Base-by-base conservation (phyloP, 2,329 filamentous ascomycete species). In the Phoma sp. region DNA sequence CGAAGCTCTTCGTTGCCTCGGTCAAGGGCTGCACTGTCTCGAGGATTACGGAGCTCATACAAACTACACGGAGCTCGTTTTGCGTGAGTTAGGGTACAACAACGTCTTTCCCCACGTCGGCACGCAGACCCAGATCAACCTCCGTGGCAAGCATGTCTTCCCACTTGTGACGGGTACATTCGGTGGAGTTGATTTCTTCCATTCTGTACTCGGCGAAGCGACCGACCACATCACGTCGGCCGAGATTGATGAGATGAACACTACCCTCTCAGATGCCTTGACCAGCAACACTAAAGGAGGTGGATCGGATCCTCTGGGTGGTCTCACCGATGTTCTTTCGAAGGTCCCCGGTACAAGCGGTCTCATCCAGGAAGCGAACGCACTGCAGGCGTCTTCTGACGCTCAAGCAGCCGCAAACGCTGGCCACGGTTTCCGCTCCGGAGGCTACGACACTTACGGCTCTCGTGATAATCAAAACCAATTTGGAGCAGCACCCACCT, bases 241-340 rank as follows among this genome's bases (percentile, higher is more conserved):
- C 5, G 79, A 81, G 48, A 72, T 81, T 40, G 75, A 80, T 33
- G 73, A 82, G 50, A 71, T 81, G 44, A 77, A 80, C 49, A 72
- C 71, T 14, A 73, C 78, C 2, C 70, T 81, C 13, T 69, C 72
- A 1, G 68, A 79, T 47, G 78, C 79, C 3, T 53, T 72, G 11
- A 62, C 61, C 1, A 65, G 61, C 36, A 69, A 69, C n/a, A 67
- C 52, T 0, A 71, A 68, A 43, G 64, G 68, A 33, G 66, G 71
- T 5, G 67, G 66, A 7, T 67, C 65, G 45, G 72, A 69, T 24
- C 56, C 69, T 9, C 69, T 69, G 10, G 68, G 68, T 37, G 72
- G 72, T 6, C 68, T 98, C 59, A 88, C 90, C 44, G 85, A 87
- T 25, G 82, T 95, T 3, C 76, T 97, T 22, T 81, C 83, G 40